A percentile compares a stretch with the other conserved stretches of the same genome.
Evolutionary conservation across 1,139 yeast species (phyloP).

Genomic region (Ashbya aceris): DNA sequence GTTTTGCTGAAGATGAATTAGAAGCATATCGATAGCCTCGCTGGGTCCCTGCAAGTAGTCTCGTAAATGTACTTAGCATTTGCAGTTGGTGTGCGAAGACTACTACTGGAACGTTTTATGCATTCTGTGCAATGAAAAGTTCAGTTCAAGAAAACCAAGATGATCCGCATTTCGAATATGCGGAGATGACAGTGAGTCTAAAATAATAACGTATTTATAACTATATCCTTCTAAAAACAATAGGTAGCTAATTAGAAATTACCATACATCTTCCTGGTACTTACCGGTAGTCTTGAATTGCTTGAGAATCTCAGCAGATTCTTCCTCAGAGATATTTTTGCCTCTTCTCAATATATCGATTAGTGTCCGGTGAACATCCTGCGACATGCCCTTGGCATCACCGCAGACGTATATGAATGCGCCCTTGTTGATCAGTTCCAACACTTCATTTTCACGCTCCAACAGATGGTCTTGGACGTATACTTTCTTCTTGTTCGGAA

Average conservation of each 20-base stretch:
- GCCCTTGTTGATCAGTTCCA: slow-evolving; percentile 55
- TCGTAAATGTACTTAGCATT: no score
- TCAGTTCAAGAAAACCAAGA: no score
- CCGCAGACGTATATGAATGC: slow-evolving; percentile 95
- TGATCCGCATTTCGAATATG: no score
- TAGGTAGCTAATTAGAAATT: slow-evolving; percentile 11
- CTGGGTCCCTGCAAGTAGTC: no score
- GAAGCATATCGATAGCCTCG: background rate
- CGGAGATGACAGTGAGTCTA: no score
- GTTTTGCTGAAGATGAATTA: background rate
- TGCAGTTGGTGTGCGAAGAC: no score
- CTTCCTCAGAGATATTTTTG: slow-evolving; percentile 42
- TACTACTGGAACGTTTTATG: no score
- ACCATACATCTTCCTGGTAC: slow-evolving; percentile 98
- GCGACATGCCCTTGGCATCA: slow-evolving; percentile 93
- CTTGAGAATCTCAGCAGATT: slow-evolving; percentile 72
- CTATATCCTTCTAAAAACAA: no score
- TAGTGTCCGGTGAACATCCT: slow-evolving; percentile 80
- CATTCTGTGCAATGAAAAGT: no score
- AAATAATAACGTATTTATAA: no score
- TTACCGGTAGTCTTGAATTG: slow-evolving; percentile 75
- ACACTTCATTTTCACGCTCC: slow-evolving; percentile 48
- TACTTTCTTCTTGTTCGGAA: slow-evolving; percentile 50
- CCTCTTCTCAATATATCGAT: slow-evolving; percentile 53
- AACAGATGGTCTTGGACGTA: slow-evolving; percentile 78